phyloP scores from a whole-genome alignment of 2,329 filamentous ascomycete species.

The Ramichloridium luteum region DNA sequence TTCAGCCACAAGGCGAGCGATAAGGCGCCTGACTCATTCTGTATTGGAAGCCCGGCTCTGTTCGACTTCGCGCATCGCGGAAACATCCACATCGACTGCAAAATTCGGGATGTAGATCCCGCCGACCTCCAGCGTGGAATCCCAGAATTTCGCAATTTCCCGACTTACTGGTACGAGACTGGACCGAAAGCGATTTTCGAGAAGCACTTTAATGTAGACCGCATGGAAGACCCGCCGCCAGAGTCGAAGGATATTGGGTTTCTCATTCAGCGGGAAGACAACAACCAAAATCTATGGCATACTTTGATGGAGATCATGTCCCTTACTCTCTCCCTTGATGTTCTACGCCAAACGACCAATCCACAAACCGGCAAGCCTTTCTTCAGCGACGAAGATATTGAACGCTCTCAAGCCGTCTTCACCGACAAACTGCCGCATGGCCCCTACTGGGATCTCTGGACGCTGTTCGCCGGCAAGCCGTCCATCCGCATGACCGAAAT shows the following conservation, averaged over 20 bases:
- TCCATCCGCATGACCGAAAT: conserved; percentile 5
- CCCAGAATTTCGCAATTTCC: conserved; percentile 4
- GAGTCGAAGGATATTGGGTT: conserved; percentile 1
- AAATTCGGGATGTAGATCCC: conserved; percentile 1
- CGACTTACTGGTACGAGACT: conserved; percentile 6
- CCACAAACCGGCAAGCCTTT: conserved; percentile 4
- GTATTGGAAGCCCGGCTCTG: conserved; percentile 4
- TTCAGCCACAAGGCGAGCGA: conserved; percentile 6
- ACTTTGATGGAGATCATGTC: conserved; percentile 8
- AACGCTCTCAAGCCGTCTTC: conserved; percentile 3
- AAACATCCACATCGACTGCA: conserved; percentile 1
- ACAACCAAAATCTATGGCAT: conserved; percentile 6
- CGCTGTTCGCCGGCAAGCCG: conserved; percentile 2
- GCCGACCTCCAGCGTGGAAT: neutral
- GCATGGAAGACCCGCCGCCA: too few species aligned
- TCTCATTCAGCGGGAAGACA: conserved; percentile 6
- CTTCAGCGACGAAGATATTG: conserved; percentile 4
- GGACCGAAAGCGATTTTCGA: conserved; percentile 4
- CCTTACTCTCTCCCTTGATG: conserved; percentile 6
- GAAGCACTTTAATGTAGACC: neutral
- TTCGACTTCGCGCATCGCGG: conserved; percentile 1
- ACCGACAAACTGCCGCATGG: conserved; percentile 5
- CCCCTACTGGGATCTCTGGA: conserved; percentile 6
- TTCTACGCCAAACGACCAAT: conserved; percentile 4
- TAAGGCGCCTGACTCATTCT: conserved; percentile 5